Evolutionary conservation across 257 asterid genomes (phyloP).

Genomic region (Ophiorrhiza pumila): DNA sequence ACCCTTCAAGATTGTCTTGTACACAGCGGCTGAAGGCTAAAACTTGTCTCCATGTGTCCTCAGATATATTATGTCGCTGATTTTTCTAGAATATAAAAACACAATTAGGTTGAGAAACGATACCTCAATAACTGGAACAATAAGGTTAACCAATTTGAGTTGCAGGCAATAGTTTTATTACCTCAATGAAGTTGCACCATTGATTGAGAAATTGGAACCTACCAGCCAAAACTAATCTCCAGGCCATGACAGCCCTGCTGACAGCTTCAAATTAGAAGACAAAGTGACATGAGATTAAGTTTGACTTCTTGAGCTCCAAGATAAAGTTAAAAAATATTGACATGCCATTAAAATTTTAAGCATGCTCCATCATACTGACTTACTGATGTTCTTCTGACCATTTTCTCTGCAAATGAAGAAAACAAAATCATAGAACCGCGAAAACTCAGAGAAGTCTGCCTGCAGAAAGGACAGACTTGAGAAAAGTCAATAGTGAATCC

Average conservation of each 20-base stretch:
- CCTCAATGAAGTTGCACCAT: slow-evolving; percentile 95
- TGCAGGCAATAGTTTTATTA: slow-evolving; percentile 19
- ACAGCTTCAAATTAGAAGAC: slow-evolving; percentile 55
- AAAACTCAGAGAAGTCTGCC: slow-evolving; percentile 79
- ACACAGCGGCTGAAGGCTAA: slow-evolving; percentile 89
- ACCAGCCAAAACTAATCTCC: slow-evolving; percentile 88
- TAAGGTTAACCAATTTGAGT: neutral
- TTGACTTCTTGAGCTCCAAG: neutral
- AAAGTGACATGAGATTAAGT: neutral
- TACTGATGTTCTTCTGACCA: slow-evolving; percentile 88
- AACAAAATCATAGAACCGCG: slow-evolving; percentile 81
- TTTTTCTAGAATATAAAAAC: slow-evolving; percentile 43
- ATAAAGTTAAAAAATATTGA: neutral
- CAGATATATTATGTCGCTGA: slow-evolving; percentile 89
- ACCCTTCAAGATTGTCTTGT: slow-evolving; percentile 92
- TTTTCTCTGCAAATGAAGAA: slow-evolving; percentile 95
- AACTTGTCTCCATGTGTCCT: slow-evolving; percentile 96
- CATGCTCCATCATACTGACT: slow-evolving; percentile 28
- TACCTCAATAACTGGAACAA: slow-evolving; percentile 2
- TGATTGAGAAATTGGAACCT: slow-evolving; percentile 82
- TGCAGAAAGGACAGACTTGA: slow-evolving; percentile 27
- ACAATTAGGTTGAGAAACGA: neutral
- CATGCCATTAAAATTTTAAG: neutral
- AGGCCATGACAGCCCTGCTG: slow-evolving; percentile 82
- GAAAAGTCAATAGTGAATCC: neutral